A percentile compares a stretch with the other conserved stretches of the same genome.
Conservation (phyloP, 345 rosid species). For the Psidium guajava region DNA sequence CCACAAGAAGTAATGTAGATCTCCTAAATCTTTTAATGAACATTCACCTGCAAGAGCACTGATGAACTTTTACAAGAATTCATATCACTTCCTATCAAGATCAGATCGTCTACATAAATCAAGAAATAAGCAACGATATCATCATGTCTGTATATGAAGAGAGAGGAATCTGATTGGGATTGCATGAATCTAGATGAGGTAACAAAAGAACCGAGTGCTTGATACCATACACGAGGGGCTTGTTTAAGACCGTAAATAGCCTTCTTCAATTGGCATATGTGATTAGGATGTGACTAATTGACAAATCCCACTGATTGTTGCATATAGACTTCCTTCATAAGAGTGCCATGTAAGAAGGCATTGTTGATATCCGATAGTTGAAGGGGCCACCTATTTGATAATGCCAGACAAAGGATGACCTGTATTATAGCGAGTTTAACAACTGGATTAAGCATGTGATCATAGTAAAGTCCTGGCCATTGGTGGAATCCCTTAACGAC, state of each 20-base stretch:
- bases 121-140: background rate
- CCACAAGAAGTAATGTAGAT: background rate
- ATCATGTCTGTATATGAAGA: background rate
- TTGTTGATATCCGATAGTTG: accelerated
- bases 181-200: background rate
- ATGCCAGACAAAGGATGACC: background rate
- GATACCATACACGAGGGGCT: accelerated
- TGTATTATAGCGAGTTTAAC: accelerated
- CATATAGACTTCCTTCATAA: background rate
- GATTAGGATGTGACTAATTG: accelerated
- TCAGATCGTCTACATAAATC: background rate
- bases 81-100: background rate
- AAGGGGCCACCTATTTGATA: background rate
- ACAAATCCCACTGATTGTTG: accelerated
- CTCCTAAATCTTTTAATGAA: background rate
- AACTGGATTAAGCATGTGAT: accelerated
- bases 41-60: background rate
- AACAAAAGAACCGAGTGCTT: background rate
- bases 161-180: background rate
- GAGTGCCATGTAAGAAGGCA: accelerated
- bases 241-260: background rate
- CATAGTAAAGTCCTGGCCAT: background rate
- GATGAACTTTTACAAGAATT: background rate
- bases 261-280: background rate
- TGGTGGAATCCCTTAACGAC: background rate